A percentile compares a stretch with the other conserved stretches of the same genome.
Conservation (phyloP, 192 early-diverging fungal genomes). For the Cetraspora pellucida region DNA sequence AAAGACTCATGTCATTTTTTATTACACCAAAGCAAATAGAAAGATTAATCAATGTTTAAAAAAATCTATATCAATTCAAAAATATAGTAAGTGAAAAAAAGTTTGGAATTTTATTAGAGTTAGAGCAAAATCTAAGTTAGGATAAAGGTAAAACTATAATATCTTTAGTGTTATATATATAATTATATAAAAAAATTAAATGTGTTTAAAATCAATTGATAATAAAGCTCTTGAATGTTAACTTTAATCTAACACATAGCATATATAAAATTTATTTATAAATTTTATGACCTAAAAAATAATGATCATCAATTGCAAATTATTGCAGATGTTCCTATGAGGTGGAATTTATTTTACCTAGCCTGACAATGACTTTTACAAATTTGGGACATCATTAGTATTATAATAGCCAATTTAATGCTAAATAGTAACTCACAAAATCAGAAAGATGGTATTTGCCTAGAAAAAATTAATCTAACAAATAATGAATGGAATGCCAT, state of each 20-base stretch:
- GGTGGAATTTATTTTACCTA: too few species aligned
- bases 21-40: not conserved
- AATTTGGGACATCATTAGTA: not conserved
- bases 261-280: too few species aligned
- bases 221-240: too few species aligned
- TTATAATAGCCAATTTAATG: not conserved
- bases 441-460: not conserved
- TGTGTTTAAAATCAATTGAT: too few species aligned
- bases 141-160: too few species aligned
- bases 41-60: not conserved
- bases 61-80: not conserved
- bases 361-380: not conserved
- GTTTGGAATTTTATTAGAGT: not conserved
- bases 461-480: not conserved
- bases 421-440: not conserved
- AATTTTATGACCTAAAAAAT: too few species aligned
- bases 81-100: not conserved
- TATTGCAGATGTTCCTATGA: too few species aligned
- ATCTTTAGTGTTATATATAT: too few species aligned
- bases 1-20: not conserved
- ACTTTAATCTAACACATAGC: too few species aligned
- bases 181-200: too few species aligned
- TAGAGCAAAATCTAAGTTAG: not conserved
- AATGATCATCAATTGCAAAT: too few species aligned
- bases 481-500: not conserved